A percentile compares a stretch with the other conserved stretches of the same genome.
These are phyloP conservation scores for Aureobasidium vineae DNA, from an alignment of 2,329 filamentous ascomycete species.

Conservation along the genomic window DNA sequence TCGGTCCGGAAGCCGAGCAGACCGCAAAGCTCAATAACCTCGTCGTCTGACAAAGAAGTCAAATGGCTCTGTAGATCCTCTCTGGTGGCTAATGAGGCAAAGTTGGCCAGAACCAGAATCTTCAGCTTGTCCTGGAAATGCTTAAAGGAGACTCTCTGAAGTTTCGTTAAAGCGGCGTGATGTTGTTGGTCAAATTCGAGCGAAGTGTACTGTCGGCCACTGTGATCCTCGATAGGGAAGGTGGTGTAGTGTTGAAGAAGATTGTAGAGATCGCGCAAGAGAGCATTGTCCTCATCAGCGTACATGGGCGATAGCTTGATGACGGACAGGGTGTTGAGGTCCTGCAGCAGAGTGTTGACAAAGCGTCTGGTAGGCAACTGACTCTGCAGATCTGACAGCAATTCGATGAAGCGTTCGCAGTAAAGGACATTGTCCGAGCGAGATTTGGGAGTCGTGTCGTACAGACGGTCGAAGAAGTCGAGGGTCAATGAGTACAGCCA, in stretches of 20 bases:
- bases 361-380: constrained; percentile 93
- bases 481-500: constrained; percentile 88
- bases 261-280: constrained; percentile 75
- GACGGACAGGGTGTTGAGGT: constrained; percentile 77
- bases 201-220: constrained; percentile 69
- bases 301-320: constrained; percentile 77
- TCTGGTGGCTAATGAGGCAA: constrained; percentile 78
- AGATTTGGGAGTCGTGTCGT: constrained; percentile 47
- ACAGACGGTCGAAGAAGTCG: constrained; percentile 75
- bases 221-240: constrained; percentile 91
- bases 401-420: constrained; percentile 89
- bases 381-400: constrained; percentile 85
- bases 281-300: constrained; percentile 67
- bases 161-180: constrained; percentile 69
- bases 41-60: constrained; percentile 67
- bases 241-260: constrained; percentile 84
- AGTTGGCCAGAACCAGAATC: constrained; percentile 90
- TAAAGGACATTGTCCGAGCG: constrained; percentile 64
- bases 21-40: constrained; percentile 66
- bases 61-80: constrained; percentile 76
- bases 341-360: constrained; percentile 81
- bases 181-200: constrained; percentile 77
- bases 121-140: constrained; percentile 86
- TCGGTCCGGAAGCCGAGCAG: constrained; percentile 73
- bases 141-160: constrained; percentile 76